Base-by-base conservation (phyloP, 148 eudicot species). In the Chenopodium suecicum region DNA sequence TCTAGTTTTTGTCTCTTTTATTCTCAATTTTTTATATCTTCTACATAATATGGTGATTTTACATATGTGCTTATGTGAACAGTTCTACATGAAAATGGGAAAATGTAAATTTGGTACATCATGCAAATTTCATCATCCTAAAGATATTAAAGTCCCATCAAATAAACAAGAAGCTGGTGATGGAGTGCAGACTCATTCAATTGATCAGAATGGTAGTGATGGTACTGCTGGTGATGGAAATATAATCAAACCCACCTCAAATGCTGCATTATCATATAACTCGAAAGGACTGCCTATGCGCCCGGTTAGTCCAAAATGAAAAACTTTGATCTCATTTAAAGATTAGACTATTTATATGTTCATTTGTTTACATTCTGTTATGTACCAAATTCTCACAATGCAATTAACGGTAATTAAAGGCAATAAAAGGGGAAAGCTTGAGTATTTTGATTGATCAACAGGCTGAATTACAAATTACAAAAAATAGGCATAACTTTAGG, bases 71-170 rank as follows among this genome's bases (percentile, higher is more conserved):
- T 77, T 67, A 48, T 81, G 74, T 78, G 75, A 32, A 75, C 92
- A 94, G 98, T 94, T 86, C 82, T 94, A 91, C 85, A 82, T 89
- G 88, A 92, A 92, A 87, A 90, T 95, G 44, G 99, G 99, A 68
- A 89, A 83, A 66, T 96, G 99, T 84, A 96, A 92, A 86, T 96
- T 92, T 87, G 98, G 98, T 31, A 78, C 84, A 58, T 80, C 90
- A 56, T 96, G 99, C 94, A 96, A 89, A 90, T 96, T 90, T 81
- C 93, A 96, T 85, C 99, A 96, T 83, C 99, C 99, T 67, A 96
- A 85, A 88, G 92, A 88, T 81, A 84, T 94, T 75, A 84, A 84
- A 76, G 73, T 92, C 73, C 88, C 88, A 83, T 73, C 87, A 82
- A 81, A 86, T 83, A 88, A 73, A 85, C 87, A 78, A 73, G 93